Evolutionary conservation across 805 yeast species (phyloP).

Genomic region (Tetrapisispora pingtungensis): DNA sequence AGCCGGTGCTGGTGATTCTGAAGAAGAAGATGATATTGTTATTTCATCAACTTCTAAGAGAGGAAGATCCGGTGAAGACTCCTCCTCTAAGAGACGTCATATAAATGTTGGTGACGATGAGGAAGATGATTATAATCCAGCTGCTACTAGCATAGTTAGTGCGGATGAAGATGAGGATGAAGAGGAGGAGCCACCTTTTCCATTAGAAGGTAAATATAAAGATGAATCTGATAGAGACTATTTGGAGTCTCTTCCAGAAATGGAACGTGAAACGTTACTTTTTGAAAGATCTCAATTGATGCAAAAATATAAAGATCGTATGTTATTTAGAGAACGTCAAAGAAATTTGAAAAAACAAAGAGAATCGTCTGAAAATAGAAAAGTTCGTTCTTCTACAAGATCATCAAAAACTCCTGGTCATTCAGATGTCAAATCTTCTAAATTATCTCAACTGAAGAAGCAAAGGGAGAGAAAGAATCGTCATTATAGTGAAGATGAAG

Average conservation of each 20-base stretch:
- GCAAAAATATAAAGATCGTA: conserved; percentile 79
- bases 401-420: conserved; percentile 33
- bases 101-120: conserved; percentile 27
- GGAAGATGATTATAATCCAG: conserved; percentile 35
- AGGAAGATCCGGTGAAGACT: conserved; percentile 20
- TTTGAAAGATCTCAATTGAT: conserved; percentile 89
- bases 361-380: conserved; percentile 13
- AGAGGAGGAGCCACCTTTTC: conserved; percentile 66
- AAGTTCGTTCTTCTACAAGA: conserved; percentile 25
- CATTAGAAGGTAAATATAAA: conserved; percentile 83
- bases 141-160: conserved; percentile 18
- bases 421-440: conserved; percentile 35
- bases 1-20: conserved; percentile 66
- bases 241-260: conserved; percentile 69
- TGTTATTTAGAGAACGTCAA: conserved; percentile 74
- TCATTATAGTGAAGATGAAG: conserved; percentile 33
- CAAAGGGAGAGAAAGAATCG: conserved; percentile 59
- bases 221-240: conserved; percentile 65
- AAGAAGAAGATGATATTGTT: conserved; percentile 29
- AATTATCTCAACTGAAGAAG: conserved; percentile 62
- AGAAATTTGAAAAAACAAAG: conserved; percentile 32
- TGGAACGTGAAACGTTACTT: conserved; percentile 81
- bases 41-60: conserved; percentile 21
- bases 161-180: conserved; percentile 30
- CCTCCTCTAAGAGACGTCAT: conserved; percentile 28